Percentiles rank a stretch among this genome's conserved stretches.
These are phyloP conservation scores for Naganishia sp. DNA, from an alignment of 1,284 basidiomycete genomes.

Conservation along the genomic window DNA sequence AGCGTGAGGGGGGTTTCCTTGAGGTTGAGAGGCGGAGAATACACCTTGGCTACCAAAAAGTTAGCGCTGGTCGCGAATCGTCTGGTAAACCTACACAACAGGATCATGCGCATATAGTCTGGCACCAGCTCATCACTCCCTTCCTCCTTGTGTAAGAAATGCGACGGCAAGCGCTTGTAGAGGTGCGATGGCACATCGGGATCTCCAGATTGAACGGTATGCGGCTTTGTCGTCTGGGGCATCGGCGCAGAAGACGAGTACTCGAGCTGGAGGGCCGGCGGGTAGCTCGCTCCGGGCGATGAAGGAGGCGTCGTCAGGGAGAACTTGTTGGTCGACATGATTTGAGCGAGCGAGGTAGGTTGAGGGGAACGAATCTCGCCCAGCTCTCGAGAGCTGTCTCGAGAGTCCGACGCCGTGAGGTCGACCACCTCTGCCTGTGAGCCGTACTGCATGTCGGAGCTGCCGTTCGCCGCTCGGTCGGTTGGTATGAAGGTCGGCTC, in stretches of 20 bases:
- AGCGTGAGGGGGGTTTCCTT: slow-evolving; percentile 87
- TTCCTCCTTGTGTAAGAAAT: slow-evolving; percentile 41
- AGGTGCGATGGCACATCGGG: slow-evolving; percentile 49
- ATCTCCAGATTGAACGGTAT: slow-evolving; percentile 44
- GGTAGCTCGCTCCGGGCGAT: slow-evolving; percentile 12
- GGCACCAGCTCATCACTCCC: slow-evolving; percentile 59
- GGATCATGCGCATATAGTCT: slow-evolving; percentile 90
- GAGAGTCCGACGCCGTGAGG: neutral
- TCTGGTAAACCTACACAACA: slow-evolving; percentile 60
- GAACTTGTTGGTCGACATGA: slow-evolving; percentile 10
- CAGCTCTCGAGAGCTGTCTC: neutral
- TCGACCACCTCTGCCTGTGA: slow-evolving; percentile 5
- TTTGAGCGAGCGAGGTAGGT: slow-evolving; percentile 7
- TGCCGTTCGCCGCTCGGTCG: neutral
- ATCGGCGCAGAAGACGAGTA: slow-evolving; percentile 52
- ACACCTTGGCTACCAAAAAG: slow-evolving; percentile 68
- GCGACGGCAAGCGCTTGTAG: slow-evolving; percentile 50
- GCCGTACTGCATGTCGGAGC: neutral
- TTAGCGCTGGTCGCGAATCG: neutral
- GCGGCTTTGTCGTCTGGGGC: slow-evolving; percentile 40
- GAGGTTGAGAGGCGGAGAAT: slow-evolving; percentile 70
- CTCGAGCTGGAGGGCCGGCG: slow-evolving; percentile 42
- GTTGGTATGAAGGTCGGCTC: neutral
- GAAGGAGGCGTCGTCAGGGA: slow-evolving; percentile 3
- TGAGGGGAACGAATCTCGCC: slow-evolving; percentile 21